These are phyloP conservation scores for Pleurozium schreberi DNA, from an alignment of 225 moss, liverwort and hornwort species.

Conservation along the genomic window DNA sequence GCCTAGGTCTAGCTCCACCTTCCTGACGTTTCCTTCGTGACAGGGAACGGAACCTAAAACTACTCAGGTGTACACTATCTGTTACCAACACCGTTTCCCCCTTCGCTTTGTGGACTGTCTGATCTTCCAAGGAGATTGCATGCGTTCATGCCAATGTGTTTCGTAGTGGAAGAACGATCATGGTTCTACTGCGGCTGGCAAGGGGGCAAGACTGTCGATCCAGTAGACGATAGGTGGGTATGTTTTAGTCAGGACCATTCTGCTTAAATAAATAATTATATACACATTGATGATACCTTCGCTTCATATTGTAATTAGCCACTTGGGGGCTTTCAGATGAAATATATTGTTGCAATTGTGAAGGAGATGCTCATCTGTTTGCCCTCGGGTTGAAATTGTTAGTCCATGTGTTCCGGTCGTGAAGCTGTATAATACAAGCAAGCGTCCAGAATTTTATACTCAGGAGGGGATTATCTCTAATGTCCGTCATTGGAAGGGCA, in stretches of 20 bases:
- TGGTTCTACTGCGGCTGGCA: not conserved
- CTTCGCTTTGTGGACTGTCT: not conserved
- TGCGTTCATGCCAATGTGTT: not conserved
- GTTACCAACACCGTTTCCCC: not conserved
- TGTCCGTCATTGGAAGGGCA: not conserved
- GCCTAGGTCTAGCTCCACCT: not conserved
- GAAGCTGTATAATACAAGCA: not conserved
- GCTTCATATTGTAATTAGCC: not conserved
- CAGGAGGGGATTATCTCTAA: not conserved
- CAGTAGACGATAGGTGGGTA: slow-evolving; percentile 14
- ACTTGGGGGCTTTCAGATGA: not conserved
- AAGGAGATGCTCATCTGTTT: not conserved
- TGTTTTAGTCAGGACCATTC: slow-evolving; percentile 11
- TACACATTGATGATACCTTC: not conserved
- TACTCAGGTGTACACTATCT: slow-evolving; percentile 1
- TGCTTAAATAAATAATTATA: not conserved
- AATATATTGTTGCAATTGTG: not conserved
- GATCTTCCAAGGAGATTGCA: slow-evolving; percentile 2
- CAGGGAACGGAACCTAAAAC: not conserved
- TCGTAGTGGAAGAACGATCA: not conserved
- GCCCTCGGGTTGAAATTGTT: not conserved
- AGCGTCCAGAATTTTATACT: not conserved
- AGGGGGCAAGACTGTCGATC: slow-evolving; percentile 29
- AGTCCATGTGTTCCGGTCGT: not conserved
- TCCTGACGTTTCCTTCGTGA: not conserved